Evolutionary conservation across 495 filamentous ascomycete species (phyloP), one percentile per base, ranked within the genome.

Genomic region (Clohesyomyces aquaticus): DNA sequence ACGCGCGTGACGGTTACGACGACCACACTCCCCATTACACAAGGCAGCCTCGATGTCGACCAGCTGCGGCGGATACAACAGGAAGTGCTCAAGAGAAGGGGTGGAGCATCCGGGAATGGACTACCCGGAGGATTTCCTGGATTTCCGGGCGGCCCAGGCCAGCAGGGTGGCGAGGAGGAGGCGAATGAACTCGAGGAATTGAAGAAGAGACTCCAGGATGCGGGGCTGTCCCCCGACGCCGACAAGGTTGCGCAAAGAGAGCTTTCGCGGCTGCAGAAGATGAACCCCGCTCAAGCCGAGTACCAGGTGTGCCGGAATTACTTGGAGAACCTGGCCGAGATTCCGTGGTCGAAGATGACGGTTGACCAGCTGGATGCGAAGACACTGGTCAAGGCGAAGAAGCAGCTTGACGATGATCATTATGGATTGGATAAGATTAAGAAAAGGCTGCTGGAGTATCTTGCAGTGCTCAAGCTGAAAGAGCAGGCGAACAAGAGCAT

Each of bases 381-480:
- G 18, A 97, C 92, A 1, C 74, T 99, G 59, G 78, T 81, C 55
- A 80, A 80, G 63, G 95, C 95, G 29, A 83, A 93, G 43, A 88
- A 94, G 77, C 93, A 98, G 74, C 80, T 99, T 25, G 90, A 99
- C 71, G 87, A 95, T 55, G 95, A 98, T 74, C 95, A 99, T 72
- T 98, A 98, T 66, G 95, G 95, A 2, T 79, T 99, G 21, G 90
- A 98, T 66, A 94, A 94, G 76, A 94, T 98, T 69, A 99, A 99
- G 82, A 98, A 96, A 81, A 82, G 95, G 46, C 76, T 99, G 18
- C 79, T 98, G 4, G 96, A 98, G 72, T 99, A 99, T 72, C 83
- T 99, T 18, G 96, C 95, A 16, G 95, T 99, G 25, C 80, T 99
- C 26, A 88, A 93, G 58, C 77, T 99, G 60, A 99, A 98, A 82